phyloP scores from a whole-genome alignment of 768 basidiomycete species.

The Coprinopsis marcescibilis region DNA sequence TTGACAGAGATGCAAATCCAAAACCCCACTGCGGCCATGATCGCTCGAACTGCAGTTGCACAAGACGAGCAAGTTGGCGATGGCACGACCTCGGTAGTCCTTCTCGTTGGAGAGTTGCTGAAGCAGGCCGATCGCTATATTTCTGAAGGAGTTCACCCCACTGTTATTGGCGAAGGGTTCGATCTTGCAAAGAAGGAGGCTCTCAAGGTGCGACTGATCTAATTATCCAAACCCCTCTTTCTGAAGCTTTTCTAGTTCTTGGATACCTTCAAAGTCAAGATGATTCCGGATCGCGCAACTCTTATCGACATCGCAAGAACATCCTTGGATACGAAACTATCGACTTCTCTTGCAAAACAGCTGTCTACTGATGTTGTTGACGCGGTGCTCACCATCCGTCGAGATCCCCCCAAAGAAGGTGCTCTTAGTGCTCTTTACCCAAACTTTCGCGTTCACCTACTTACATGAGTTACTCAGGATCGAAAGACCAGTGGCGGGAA shows the following conservation, averaged over 20 bases:
- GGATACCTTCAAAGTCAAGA: slow-evolving; percentile 78
- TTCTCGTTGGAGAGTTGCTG: slow-evolving; percentile 91
- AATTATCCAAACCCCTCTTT: slow-evolving; percentile 9
- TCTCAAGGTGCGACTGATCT: slow-evolving; percentile 51
- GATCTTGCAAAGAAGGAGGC: slow-evolving; percentile 98
- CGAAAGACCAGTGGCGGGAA: slow-evolving; percentile 66
- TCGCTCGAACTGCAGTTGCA: slow-evolving; percentile 95
- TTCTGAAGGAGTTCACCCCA: slow-evolving; percentile 96
- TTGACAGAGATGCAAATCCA: slow-evolving; percentile 99
- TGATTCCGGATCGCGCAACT: slow-evolving; percentile 80
- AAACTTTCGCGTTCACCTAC: not conserved
- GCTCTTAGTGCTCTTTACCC: slow-evolving; percentile 16
- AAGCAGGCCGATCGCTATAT: slow-evolving; percentile 98
- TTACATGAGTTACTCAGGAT: slow-evolving; percentile 32
- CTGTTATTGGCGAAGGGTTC: slow-evolving; percentile 91
- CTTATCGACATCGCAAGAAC: slow-evolving; percentile 92
- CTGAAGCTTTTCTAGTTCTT: slow-evolving; percentile 62
- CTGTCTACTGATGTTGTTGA: slow-evolving; percentile 93
- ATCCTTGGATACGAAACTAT: slow-evolving; percentile 93
- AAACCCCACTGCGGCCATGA: slow-evolving; percentile 99
- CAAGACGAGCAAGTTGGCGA: slow-evolving; percentile 99
- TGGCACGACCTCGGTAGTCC: slow-evolving; percentile 95
- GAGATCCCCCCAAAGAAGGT: slow-evolving; percentile 59
- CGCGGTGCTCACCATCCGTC: slow-evolving; percentile 85
- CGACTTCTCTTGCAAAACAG: slow-evolving; percentile 72